phyloP scores from a whole-genome alignment of 257 asterid species.

The Capsicum chinense region DNA sequence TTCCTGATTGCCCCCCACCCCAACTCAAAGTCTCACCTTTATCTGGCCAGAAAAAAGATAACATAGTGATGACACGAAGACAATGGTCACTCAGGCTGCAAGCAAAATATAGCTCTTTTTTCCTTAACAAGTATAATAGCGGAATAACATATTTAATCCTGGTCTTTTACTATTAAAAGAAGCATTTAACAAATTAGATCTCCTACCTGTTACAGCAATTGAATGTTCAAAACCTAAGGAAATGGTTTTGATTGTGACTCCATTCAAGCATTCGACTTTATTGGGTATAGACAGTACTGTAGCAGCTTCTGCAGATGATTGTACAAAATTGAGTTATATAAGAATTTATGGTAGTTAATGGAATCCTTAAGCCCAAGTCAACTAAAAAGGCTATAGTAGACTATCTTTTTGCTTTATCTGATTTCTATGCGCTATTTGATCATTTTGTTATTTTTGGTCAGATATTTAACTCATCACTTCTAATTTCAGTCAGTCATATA shows the following conservation, averaged over 20 bases:
- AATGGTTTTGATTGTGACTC: slow-evolving; percentile 56
- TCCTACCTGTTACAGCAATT: slow-evolving; percentile 89
- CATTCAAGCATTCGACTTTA: slow-evolving; percentile 78
- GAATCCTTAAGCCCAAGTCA: slow-evolving; percentile 25
- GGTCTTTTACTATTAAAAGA: slow-evolving; percentile 16
- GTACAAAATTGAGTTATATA: slow-evolving; percentile 11
- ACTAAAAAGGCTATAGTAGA: not conserved
- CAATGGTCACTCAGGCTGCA: not conserved
- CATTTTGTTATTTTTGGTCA: not conserved
- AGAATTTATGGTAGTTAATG: slow-evolving; percentile 6
- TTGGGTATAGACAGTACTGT: slow-evolving; percentile 59
- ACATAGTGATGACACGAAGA: slow-evolving; percentile 24
- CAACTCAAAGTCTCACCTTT: slow-evolving; percentile 93
- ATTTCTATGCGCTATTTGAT: not conserved
- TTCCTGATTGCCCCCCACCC: slow-evolving; percentile 96
- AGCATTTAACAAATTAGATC: slow-evolving; percentile 29
- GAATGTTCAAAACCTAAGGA: slow-evolving; percentile 94
- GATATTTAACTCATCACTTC: not conserved
- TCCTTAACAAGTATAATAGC: slow-evolving; percentile 22
- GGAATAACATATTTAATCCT: slow-evolving; percentile 5
- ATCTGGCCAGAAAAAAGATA: slow-evolving; percentile 52
- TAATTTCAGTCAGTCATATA: not conserved
- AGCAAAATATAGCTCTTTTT: not conserved
- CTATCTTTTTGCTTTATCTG: slow-evolving; percentile 21
- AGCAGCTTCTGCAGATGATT: slow-evolving; percentile 71